Evolutionary conservation across 2,329 filamentous ascomycete genomes (phyloP).

Genomic region (Xylariomycetidae sp.): DNA sequence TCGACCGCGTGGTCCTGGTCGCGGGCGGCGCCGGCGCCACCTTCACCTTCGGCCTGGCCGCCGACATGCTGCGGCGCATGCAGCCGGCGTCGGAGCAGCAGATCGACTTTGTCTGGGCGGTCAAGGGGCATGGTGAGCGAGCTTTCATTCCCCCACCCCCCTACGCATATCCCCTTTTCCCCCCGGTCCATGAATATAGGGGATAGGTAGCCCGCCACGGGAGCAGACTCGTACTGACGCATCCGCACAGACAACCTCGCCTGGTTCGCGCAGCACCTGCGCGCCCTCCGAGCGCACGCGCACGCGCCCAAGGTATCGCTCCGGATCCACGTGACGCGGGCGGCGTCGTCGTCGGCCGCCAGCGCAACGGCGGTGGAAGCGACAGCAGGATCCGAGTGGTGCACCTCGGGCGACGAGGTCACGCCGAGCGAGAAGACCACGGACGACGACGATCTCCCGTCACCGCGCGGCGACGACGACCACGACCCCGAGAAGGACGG

Average conservation of each 20-base stretch:
- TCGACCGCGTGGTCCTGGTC: slow-evolving; percentile 52
- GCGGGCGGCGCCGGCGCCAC: slow-evolving; percentile 57
- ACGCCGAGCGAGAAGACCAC: too few species aligned
- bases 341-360: slow-evolving; percentile 3
- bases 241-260: slow-evolving; percentile 24
- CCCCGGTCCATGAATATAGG: too few species aligned
- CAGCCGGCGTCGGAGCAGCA: slow-evolving; percentile 28
- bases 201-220: neutral
- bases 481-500: slow-evolving; percentile 11
- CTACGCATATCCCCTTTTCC: too few species aligned
- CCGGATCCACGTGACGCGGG: slow-evolving; percentile 33
- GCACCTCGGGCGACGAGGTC: slow-evolving; percentile 6
- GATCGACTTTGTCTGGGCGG: slow-evolving; percentile 45
- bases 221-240: slow-evolving; percentile 6
- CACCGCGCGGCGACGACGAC: slow-evolving; percentile 6
- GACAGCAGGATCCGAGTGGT: slow-evolving; percentile 6
- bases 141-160: too few species aligned
- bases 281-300: slow-evolving; percentile 31
- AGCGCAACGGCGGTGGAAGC: slow-evolving; percentile 2
- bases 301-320: slow-evolving; percentile 33
- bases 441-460: too few species aligned
- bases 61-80: slow-evolving; percentile 39
- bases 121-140: slow-evolving; percentile 37
- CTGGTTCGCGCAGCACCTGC: slow-evolving; percentile 34
- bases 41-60: slow-evolving; percentile 46